Evolutionary conservation across 352 stramenopile species (phyloP), one percentile per base, ranked within the genome.

Genomic region (Thalassiosira mediterranea): DNA sequence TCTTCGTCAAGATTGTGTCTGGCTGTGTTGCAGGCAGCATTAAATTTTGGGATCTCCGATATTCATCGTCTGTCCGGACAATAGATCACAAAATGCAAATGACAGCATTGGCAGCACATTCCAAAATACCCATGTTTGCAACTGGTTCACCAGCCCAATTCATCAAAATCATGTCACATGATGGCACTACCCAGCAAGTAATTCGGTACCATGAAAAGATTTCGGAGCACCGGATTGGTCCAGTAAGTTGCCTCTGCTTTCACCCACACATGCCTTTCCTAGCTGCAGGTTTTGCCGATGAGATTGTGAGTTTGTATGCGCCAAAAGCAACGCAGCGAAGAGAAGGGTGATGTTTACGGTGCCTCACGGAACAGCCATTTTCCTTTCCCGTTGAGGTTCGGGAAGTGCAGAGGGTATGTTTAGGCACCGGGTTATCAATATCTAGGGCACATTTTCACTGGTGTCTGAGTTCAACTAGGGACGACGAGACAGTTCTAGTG

Each of bases 61-160:
- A 77, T 53, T 84, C 78, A 32, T 86, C 54, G 1, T 87, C 76
- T 31, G 42, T 92, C 13, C 58, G 88, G 23, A 95, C 92, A 1
- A 75, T 98, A 28, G 93, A 98, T 76, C 66, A 82, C 54, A 82
- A 76, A 68, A 91, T 93, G 21, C 87, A 95, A 57, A 98, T 99
- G 95, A 99, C 97, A 1, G 95, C 96, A 10, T 85, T 99, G 5
- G 94, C 94, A 0, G 92, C 97, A 25, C 97, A 99, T 81, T 88
- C 96, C 56, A 96, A 97, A 63, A 93, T 97, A 29, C 97, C 97
- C 0, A 92, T 99, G 42, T 91, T 98, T 74, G 96, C 96, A 2
- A 98, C 94, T 72, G 97, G 97, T 3, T 98, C 95, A 34, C 96
- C 98, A 78, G 97, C 98, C 65, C 96, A 99, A 69, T 99, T 99